phyloP scores from a whole-genome alignment of 495 filamentous ascomycete genomes.

The Chaetomium cochliodes region DNA sequence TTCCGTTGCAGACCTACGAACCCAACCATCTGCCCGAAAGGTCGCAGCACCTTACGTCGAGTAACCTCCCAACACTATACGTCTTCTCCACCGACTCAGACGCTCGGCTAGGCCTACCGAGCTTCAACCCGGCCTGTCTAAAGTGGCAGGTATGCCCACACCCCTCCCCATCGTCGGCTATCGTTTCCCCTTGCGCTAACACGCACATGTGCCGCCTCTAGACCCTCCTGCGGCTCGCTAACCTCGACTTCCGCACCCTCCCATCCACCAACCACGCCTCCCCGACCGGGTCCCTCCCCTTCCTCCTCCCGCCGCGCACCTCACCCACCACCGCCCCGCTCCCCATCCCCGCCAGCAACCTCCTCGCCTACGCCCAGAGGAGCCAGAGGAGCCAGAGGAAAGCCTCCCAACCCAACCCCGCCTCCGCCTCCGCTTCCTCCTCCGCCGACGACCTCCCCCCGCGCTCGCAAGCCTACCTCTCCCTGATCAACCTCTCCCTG shows the following conservation, averaged over 20 bases:
- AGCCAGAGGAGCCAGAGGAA: conserved; percentile 27
- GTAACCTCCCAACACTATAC: conserved; percentile 64
- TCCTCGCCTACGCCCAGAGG: conserved; percentile 56
- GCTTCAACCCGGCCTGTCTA: conserved; percentile 89
- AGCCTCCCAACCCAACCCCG: not conserved
- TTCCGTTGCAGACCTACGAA: conserved; percentile 77
- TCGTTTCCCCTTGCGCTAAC: conserved; percentile 17
- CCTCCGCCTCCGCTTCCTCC: no score
- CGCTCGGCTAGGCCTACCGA: conserved; percentile 62
- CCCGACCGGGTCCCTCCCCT: conserved; percentile 81
- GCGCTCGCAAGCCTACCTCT: conserved; percentile 74
- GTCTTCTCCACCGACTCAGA: conserved; percentile 70
- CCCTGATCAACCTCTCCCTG: conserved; percentile 76
- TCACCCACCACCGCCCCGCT: conserved; percentile 31
- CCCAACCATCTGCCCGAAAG: conserved; percentile 72
- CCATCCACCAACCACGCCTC: conserved; percentile 91
- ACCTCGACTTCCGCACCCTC: conserved; percentile 64
- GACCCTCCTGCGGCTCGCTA: conserved; percentile 80
- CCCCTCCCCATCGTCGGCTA: not conserved
- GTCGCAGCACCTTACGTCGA: conserved; percentile 46
- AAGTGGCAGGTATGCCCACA: conserved; percentile 82
- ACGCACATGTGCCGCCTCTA: conserved; percentile 37
- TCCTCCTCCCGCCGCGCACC: conserved; percentile 63
- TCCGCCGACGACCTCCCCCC: conserved; percentile 9
- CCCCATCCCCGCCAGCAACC: conserved; percentile 30